Evolutionary conservation across 768 basidiomycete species (phyloP), one percentile per base, ranked within the genome.

Genomic region (Astraeus odoratus): DNA sequence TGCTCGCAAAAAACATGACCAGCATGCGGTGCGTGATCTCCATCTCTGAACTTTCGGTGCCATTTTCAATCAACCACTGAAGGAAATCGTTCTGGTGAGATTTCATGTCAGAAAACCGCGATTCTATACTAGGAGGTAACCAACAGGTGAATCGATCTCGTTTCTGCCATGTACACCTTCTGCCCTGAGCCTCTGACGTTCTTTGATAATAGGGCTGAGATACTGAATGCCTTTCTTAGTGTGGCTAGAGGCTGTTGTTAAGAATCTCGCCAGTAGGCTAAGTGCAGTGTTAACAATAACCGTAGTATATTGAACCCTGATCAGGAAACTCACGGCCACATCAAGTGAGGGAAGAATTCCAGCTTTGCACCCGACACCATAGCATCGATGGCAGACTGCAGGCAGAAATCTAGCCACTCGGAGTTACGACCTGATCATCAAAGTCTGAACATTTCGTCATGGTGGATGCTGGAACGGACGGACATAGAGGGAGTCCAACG

Each of bases 401-500:
- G 56, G 15, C 52, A 57, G 18, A 68, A 47, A 29, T 44, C 48
- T 9, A 49, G 41, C 47, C 67, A 72, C 5, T 61, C 65, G 9
- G 54, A 48, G 39, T 71, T 49, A 10, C 69, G 61, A 51, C 70
- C 71, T 73, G 23, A 35, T 25, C 2, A 7, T 19, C 8, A 18
- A 3, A 34, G 12, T 24, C 5, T 42, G 19, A 6, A 39, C 37
- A 13, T n/a, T 22, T 15, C 22, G n/a, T 15, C 25, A 22, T 24
- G 22, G 20, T 10, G 36, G 18, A 30, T 7, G 22, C 26, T 2
- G 30, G 19, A 26, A 8, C 8, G 24, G 1, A 60, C 69, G 20
- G 40, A 74, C 76, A 78, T 0, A 73, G 39, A 1, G 75, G 73
- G 16, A 67, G 57, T 0, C 75, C 76, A 6, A 78, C 68, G 47